phyloP scores from a whole-genome alignment of 345 rosid genomes.

The Nasturtium officinale region DNA sequence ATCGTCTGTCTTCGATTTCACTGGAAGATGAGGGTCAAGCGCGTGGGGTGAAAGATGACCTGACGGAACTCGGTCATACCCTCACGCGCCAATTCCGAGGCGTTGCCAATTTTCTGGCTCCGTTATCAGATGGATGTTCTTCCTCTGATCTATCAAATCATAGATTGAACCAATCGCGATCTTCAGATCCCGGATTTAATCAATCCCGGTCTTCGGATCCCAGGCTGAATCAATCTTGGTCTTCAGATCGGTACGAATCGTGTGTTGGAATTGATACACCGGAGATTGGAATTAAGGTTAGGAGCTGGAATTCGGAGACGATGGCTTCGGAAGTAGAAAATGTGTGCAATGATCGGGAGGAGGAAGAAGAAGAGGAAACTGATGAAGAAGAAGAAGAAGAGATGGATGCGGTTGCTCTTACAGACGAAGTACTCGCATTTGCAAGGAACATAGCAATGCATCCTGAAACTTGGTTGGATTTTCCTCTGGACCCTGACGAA shows the following conservation, averaged over 20 bases:
- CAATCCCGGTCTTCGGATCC: constrained; percentile 36
- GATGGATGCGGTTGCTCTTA: constrained; percentile 65
- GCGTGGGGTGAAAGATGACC: constrained; percentile 86
- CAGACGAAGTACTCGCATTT: constrained; percentile 78
- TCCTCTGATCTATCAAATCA: constrained; percentile 34
- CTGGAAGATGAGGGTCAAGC: constrained; percentile 43
- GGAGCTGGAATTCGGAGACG: constrained; percentile 63
- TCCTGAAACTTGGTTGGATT: constrained; percentile 95
- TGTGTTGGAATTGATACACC: constrained; percentile 68
- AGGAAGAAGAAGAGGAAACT: constrained; percentile 41
- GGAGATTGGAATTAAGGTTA: constrained; percentile 67
- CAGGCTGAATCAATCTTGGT: constrained; percentile 5
- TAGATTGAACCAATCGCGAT: constrained; percentile 14
- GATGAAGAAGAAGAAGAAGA: constrained; percentile 49
- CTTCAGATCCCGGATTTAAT: constrained; percentile 39
- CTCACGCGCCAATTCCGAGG: constrained; percentile 84
- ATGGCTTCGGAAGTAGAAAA: constrained; percentile 49
- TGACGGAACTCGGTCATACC: constrained; percentile 75
- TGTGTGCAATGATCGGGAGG: constrained; percentile 55
- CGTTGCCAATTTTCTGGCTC: constrained; percentile 92
- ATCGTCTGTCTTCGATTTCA: constrained; percentile 23
- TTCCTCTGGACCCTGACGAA: constrained; percentile 67
- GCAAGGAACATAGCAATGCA: constrained; percentile 86
- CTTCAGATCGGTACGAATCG: constrained; percentile 40
- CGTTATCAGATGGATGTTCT: constrained; percentile 53